Conservation (phyloP, 179 eudicot species). For the Amaranthus tricolor region DNA sequence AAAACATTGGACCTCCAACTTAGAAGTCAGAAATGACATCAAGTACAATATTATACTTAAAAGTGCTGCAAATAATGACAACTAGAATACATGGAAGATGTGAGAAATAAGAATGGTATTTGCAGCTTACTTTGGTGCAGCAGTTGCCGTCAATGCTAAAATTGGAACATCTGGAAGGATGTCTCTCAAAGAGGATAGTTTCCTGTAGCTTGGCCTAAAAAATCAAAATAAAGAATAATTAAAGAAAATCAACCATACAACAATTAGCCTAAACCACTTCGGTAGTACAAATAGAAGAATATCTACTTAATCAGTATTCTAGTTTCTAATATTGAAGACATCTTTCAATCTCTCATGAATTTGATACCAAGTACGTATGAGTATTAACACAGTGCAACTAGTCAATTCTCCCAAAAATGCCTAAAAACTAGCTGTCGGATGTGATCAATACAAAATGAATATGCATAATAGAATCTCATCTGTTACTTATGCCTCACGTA, state of each 20-base stretch:
- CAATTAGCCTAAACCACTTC: neutral
- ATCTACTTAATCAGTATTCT: neutral
- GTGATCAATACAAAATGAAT: neutral
- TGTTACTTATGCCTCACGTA: neutral
- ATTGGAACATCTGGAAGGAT: constrained; percentile 70
- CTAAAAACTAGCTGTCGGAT: neutral
- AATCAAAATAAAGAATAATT: neutral
- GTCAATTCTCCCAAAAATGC: neutral
- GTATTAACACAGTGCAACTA: neutral
- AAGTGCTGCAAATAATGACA: neutral
- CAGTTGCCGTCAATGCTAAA: constrained; percentile 95
- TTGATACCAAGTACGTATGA: neutral
- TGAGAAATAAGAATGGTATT: constrained; percentile 1
- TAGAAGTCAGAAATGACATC: neutral
- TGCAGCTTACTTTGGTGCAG: constrained; percentile 84
- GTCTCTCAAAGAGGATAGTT: constrained; percentile 77
- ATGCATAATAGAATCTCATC: neutral
- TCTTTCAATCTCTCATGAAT: no score
- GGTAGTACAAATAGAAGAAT: neutral
- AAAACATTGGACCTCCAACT: constrained; percentile 1
- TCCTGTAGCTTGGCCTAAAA: constrained; percentile 91
- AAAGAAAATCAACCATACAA: constrained; percentile 1
- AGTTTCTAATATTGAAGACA: neutral
- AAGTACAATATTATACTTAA: neutral
- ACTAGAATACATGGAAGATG: constrained; percentile 2